Evolutionary conservation across 2,329 filamentous ascomycete species (phyloP).

Genomic region (Colletotrichum sp.): DNA sequence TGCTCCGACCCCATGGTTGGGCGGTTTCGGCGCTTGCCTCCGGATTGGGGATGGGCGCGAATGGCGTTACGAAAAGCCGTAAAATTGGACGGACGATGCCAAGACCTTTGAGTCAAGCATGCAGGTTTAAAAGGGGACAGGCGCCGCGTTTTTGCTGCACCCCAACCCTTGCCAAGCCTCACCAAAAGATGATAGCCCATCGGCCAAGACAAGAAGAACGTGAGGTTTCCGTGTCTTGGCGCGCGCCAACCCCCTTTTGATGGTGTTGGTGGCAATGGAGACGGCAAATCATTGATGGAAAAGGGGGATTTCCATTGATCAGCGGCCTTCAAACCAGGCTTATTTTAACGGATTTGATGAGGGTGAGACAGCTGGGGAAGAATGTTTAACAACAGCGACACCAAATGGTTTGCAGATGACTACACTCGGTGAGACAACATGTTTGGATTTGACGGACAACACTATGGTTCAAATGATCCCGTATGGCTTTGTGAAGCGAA

Average conservation of each 20-base stretch:
- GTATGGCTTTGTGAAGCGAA: background rate
- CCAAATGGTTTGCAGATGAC: background rate
- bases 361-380: background rate
- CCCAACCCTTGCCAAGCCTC: background rate
- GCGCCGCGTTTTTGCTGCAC: background rate
- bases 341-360: background rate
- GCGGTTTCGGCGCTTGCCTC: slow-evolving; percentile 2
- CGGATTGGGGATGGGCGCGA: background rate
- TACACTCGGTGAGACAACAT: background rate
- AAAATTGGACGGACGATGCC: slow-evolving; percentile 20
- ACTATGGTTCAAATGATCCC: background rate
- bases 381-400: background rate
- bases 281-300: slow-evolving; percentile 18
- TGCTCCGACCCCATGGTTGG: slow-evolving; percentile 2
- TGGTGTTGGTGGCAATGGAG: background rate
- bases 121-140: background rate
- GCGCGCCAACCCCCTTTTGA: background rate
- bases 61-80: background rate
- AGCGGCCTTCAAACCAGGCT: background rate
- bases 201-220: background rate
- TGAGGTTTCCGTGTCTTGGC: slow-evolving; percentile 11
- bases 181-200: background rate
- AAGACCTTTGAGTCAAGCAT: slow-evolving; percentile 11
- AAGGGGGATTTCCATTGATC: slow-evolving; percentile 2
- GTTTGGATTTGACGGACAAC: background rate